Conservation (phyloP, 192 early-diverging fungal genomes). For the Backusella tarrabulga region DNA sequence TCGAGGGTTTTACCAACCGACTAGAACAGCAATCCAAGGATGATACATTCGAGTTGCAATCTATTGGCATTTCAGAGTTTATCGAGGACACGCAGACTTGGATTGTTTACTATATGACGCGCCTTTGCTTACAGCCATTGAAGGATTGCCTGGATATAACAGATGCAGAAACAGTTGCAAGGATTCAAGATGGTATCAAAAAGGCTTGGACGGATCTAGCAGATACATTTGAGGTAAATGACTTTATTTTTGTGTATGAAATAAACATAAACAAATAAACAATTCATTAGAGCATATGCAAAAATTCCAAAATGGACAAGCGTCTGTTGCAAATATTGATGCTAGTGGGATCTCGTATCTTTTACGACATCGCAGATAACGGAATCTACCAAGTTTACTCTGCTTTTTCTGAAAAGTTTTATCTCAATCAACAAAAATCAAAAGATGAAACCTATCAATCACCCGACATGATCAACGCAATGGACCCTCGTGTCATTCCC, state of each 20-base stretch:
- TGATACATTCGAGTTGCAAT: neutral
- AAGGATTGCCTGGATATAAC: constrained; percentile 43
- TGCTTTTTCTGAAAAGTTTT: neutral
- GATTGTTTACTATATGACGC: neutral
- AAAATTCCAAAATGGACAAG: neutral
- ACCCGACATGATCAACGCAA: neutral
- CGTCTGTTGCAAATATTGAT: constrained; percentile 13
- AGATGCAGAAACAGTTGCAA: constrained; percentile 29
- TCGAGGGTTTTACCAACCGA: neutral
- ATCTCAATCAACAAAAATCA: neutral
- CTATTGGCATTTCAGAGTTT: neutral
- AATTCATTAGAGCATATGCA: constrained; percentile 12
- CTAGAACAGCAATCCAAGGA: neutral
- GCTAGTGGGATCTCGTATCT: constrained; percentile 31
- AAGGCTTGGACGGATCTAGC: constrained; percentile 40
- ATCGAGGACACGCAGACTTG: constrained; percentile 8
- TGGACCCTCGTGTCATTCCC: neutral
- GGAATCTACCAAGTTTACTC: constrained; percentile 18
- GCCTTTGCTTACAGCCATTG: constrained; percentile 37
- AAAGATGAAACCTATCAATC: neutral
- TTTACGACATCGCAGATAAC: constrained; percentile 38
- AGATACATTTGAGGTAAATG: constrained; percentile 28
- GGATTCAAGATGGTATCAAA: constrained; percentile 36
- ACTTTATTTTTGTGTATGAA: neutral
- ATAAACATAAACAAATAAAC: neutral